Conservation (phyloP, 2,329 filamentous ascomycete species). For the Monosporascus sp. region DNA sequence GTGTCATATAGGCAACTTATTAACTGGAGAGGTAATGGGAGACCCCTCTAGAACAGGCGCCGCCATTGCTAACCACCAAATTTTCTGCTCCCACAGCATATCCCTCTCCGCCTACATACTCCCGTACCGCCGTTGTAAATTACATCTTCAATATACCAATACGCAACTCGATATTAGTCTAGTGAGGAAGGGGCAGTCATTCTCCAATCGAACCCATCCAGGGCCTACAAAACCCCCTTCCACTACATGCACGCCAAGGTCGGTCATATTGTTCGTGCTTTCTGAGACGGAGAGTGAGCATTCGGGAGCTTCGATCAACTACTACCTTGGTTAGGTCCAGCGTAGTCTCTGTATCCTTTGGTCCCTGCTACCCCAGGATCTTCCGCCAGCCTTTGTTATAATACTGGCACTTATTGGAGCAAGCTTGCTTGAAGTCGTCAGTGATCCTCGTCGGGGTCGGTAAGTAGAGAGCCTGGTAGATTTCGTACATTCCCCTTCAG, state of each 20-base stretch:
- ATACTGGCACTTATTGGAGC: slow-evolving; percentile 25
- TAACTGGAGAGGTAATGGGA: slow-evolving; percentile 6
- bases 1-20: slow-evolving; percentile 17
- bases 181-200: slow-evolving; percentile 25
- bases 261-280: slow-evolving; percentile 25
- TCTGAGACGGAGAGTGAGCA: slow-evolving; percentile 20
- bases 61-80: slow-evolving; percentile 19
- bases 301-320: slow-evolving; percentile 17
- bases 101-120: slow-evolving; percentile 19
- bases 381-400: slow-evolving; percentile 25
- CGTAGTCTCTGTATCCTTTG: slow-evolving; percentile 32
- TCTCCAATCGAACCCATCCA: slow-evolving; percentile 33
- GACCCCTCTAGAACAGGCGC: slow-evolving; percentile 14
- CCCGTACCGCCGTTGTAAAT: slow-evolving; percentile 35
- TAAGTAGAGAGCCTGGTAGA: slow-evolving; percentile 22
- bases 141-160: slow-evolving; percentile 36
- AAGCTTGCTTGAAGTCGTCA: slow-evolving; percentile 16
- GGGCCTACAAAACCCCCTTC: slow-evolving; percentile 27
- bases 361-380: slow-evolving; percentile 32
- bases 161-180: slow-evolving; percentile 38
- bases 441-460: slow-evolving; percentile 15
- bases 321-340: slow-evolving; percentile 29
- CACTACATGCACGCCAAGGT: slow-evolving; percentile 37
- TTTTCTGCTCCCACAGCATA: slow-evolving; percentile 20
- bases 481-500: slow-evolving; percentile 27